A percentile compares a stretch with the other conserved stretches of the same genome.
Conservation (phyloP, 1,139 yeast species). For the Candida labiduridarum region DNA sequence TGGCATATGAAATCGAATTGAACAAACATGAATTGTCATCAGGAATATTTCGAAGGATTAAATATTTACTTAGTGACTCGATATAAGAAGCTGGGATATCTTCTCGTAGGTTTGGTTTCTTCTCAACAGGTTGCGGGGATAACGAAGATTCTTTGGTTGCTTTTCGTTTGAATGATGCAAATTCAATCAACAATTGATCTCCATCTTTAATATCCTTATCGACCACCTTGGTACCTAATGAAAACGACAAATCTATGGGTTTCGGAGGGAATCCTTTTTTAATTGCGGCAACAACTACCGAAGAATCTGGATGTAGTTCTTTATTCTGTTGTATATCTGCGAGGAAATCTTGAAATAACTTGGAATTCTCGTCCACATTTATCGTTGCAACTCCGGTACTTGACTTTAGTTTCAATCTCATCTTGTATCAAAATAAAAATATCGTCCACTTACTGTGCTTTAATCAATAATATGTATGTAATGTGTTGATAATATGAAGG, state of each 20-base stretch:
- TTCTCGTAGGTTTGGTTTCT: slow-evolving; percentile 12
- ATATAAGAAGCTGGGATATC: slow-evolving; percentile 34
- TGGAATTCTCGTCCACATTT: slow-evolving; percentile 14
- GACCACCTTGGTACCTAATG: slow-evolving; percentile 21
- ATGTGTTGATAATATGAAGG: no score
- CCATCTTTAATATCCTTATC: slow-evolving; percentile 56
- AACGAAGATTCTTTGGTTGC: slow-evolving; percentile 1
- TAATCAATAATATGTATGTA: no score
- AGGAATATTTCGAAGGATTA: slow-evolving; percentile 62
- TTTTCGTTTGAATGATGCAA: slow-evolving; percentile 12
- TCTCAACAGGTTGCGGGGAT: slow-evolving; percentile 7
- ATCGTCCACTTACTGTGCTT: no score
- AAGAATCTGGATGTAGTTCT: slow-evolving; percentile 18
- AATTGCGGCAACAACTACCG: slow-evolving; percentile 23
- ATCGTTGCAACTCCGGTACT: slow-evolving; percentile 21
- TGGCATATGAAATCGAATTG: slow-evolving; percentile 63
- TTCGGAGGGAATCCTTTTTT: slow-evolving; percentile 67
- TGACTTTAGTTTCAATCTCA: slow-evolving; percentile 30
- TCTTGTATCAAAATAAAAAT: slow-evolving; percentile 7
- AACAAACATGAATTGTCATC: slow-evolving; percentile 84
- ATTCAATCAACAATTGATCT: slow-evolving; percentile 53
- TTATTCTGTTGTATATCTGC: slow-evolving; percentile 17
- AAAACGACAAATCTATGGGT: slow-evolving; percentile 32
- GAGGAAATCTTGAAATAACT: slow-evolving; percentile 21
- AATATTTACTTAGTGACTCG: slow-evolving; percentile 22